Evolutionary conservation across 352 stramenopile genomes (phyloP), one percentile per base, ranked within the genome.

Genomic region (Phytophthora foliorum): DNA sequence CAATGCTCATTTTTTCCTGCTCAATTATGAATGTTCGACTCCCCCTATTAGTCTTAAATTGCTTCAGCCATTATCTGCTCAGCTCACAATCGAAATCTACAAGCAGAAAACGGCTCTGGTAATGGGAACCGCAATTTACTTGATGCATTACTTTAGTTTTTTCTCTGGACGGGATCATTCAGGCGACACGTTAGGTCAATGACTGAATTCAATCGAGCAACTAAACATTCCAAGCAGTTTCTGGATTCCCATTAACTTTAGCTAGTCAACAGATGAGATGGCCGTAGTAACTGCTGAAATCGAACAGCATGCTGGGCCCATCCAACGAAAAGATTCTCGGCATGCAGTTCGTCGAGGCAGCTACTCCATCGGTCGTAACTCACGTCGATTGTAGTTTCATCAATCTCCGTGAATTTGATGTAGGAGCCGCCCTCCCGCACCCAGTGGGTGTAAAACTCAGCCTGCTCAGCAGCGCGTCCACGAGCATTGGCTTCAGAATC

Each of bases 261-360:
- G 34, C 34, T 39, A 39, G 34, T n/a, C 34, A 39, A 39, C 6
- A 39, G 34, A n/a, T n/a, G 34, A 39, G 34, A 39, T 39, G 34
- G n/a, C n/a, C n/a, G 34, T 17, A 39, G 1, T n/a, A 39, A 39
- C 34, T 39, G 34, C 32, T 38, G 32, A 38, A 38, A 27, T n/a
- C 10, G 14, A 39, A 29, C 21, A 8, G n/a, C 48, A 55, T 84
- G 78, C 48, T 67, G 63, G 39, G 73, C 62, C 42, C 67, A 81
- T 25, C 80, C 67, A 41, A 87, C 58, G 64, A 84, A 75, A n/a
- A 81, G 41, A 29, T 78, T 76, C 24, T 70, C 63, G 31, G 75
- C 76, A 34, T 83, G 74, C 38, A 74, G 63, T 21, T 76, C 56
- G 44, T 39, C 80, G 29, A 75, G 21, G 21, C 71, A 80, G 34